Evolutionary conservation across 2,329 filamentous ascomycete species (phyloP), one percentile per base, ranked within the genome.

Genomic region (Dactylellina cionopaga): DNA sequence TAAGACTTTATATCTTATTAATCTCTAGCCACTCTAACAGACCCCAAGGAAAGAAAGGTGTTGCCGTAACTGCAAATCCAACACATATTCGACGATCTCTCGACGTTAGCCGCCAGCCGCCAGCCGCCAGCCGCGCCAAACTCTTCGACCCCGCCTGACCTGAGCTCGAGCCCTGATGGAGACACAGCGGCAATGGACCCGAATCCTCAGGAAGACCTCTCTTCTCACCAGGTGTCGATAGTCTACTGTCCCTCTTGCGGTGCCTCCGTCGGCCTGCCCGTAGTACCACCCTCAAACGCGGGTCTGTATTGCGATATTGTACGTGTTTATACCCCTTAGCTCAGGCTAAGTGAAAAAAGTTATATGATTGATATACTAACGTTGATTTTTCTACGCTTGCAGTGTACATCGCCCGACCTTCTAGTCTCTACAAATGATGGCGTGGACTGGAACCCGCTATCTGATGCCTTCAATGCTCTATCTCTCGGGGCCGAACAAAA

Each of bases 391-490:
- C n/a, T n/a, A n/a, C n/a, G n/a, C 9, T 3, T 10, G 17, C 13
- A 72, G 68, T 72, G 68, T 31, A 60, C 68, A 33, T 72, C 52
- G 11, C 52, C 68, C 44, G 41, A 72, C 44, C 59, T 72, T n/a
- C 54, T 72, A 11, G 56, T 72, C n/a, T 72, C 68, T 9, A 72
- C 68, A 0, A 65, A 72, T 35, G 68, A 65, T 22, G 68, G 68
- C 17, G 66, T 51, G n/a, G 68, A 72, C 29, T 72, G 68, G 68
- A 72, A 72, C 31, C 68, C 68, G 15, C 59, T 72, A 7, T 72
- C 59, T n/a, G 68, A 72, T 43, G 68, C 68, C 39, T 65, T 72
- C 54, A 60, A 65, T 35, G 49, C 68, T 29, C 49, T 72, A 11
- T 65, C 68, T 15, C 25, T 72, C 19, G 51, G 55, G 7, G 35